A percentile compares a stretch with the other conserved stretches of the same genome.
These are phyloP conservation scores for Pisolithus thermaeus DNA, from an alignment of 1,284 basidiomycete species.

Conservation along the genomic window DNA sequence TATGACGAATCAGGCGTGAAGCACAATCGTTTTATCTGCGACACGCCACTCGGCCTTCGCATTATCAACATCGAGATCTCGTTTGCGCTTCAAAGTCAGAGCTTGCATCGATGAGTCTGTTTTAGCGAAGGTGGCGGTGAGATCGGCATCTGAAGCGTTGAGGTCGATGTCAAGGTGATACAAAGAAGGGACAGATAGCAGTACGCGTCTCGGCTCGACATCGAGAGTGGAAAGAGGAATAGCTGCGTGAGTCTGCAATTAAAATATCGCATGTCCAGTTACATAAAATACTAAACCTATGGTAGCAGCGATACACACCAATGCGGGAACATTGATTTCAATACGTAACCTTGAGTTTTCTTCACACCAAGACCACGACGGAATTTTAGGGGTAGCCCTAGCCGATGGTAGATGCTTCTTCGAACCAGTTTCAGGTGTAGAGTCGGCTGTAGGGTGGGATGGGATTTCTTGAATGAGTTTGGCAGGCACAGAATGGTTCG, in stretches of 20 bases:
- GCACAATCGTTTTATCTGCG: conserved; percentile 40
- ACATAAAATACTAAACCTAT: conserved; percentile 6
- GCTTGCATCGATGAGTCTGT: conserved; percentile 20
- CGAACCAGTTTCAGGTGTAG: conserved; percentile 34
- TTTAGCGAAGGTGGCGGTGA: conserved; percentile 25
- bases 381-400: conserved; percentile 15
- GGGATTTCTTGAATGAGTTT: conserved; percentile 43
- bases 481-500: conserved; percentile 13
- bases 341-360: conserved; percentile 38
- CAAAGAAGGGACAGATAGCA: conserved; percentile 42
- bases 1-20: conserved; percentile 28
- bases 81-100: conserved; percentile 48
- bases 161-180: conserved; percentile 54
- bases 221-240: conserved; percentile 50
- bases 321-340: conserved; percentile 44
- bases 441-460: conserved; percentile 4
- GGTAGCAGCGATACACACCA: conserved; percentile 35
- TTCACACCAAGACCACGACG: conserved; percentile 47
- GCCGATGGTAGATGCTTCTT: conserved; percentile 19
- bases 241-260: conserved; percentile 37
- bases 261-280: conserved; percentile 5
- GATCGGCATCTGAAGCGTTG: conserved; percentile 43
- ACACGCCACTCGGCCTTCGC: conserved; percentile 63
- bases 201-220: conserved; percentile 50
- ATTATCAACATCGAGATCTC: conserved; percentile 51